Conservation (phyloP, 805 yeast genomes). For the Yamadazyma olivae region DNA sequence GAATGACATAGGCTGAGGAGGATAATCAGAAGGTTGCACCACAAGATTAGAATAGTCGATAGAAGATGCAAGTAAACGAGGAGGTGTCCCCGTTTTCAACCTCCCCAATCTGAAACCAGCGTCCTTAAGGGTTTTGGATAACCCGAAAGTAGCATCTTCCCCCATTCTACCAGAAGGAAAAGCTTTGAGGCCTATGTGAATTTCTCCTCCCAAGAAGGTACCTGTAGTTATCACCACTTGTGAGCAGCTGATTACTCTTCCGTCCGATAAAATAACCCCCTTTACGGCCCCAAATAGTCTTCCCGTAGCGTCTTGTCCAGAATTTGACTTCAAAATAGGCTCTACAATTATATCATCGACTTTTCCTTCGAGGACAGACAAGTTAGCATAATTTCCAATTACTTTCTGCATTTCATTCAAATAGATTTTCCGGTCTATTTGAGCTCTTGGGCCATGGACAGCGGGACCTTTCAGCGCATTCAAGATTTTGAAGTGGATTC, state of each 20-base stretch:
- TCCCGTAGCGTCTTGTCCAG: slow-evolving; percentile 21
- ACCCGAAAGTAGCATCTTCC: slow-evolving; percentile 87
- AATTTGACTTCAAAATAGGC: slow-evolving; percentile 11
- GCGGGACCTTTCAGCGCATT: slow-evolving; percentile 92
- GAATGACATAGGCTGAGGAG: slow-evolving; percentile 89
- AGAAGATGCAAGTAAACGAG: slow-evolving; percentile 69
- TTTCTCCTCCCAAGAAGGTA: slow-evolving; percentile 90
- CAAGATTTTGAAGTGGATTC: slow-evolving; percentile 84
- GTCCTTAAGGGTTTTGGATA: slow-evolving; percentile 70
- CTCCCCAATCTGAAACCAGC: slow-evolving; percentile 86
- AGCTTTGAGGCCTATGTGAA: slow-evolving; percentile 79
- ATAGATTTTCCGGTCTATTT: slow-evolving; percentile 84
- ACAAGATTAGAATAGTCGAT: slow-evolving; percentile 64
- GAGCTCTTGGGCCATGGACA: slow-evolving; percentile 98
- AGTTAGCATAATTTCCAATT: slow-evolving; percentile 52
- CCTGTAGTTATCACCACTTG: slow-evolving; percentile 92
- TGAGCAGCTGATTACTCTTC: slow-evolving; percentile 54
- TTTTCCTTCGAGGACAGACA: slow-evolving; percentile 64
- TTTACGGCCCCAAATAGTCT: slow-evolving; percentile 45
- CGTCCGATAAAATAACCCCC: slow-evolving; percentile 76
- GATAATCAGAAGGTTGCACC: slow-evolving; percentile 76
- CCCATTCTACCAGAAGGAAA: slow-evolving; percentile 94
- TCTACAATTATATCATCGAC: slow-evolving; percentile 83
- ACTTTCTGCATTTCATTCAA: slow-evolving; percentile 73
- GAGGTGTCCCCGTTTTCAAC: slow-evolving; percentile 96